Evolutionary conservation across 768 basidiomycete species (phyloP).

Genomic region (Botryobasidium botryosum): DNA sequence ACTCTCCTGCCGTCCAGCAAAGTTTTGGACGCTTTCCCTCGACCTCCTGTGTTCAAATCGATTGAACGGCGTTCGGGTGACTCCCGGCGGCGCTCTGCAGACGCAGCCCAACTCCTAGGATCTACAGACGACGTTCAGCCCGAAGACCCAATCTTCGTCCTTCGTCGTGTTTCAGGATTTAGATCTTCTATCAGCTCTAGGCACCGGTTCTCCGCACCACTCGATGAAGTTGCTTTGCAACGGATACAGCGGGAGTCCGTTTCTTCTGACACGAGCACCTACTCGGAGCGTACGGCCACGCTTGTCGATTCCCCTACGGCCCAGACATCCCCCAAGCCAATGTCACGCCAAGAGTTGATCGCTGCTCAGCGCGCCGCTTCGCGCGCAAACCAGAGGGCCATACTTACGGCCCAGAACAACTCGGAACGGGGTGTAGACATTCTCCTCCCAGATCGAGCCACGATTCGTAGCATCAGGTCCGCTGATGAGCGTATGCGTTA

Average conservation of each 20-base stretch:
- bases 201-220: constrained; percentile 52
- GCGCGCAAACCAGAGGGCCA: constrained; percentile 69
- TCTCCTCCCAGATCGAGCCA: constrained; percentile 64
- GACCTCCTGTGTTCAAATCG: constrained; percentile 53
- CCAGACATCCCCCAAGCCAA: constrained; percentile 3
- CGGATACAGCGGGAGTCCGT: constrained; percentile 44
- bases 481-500: constrained; percentile 64
- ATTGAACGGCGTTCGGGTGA: constrained; percentile 42
- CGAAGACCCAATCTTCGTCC: constrained; percentile 78
- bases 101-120: constrained; percentile 57
- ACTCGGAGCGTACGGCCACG: constrained; percentile 10
- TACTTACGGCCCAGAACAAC: constrained; percentile 69
- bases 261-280: constrained; percentile 8
- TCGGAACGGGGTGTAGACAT: constrained; percentile 79
- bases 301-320: background rate
- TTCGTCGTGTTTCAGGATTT: constrained; percentile 67
- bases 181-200: constrained; percentile 46
- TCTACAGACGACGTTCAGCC: constrained; percentile 53
- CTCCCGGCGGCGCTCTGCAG: constrained; percentile 72
- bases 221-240: constrained; percentile 71
- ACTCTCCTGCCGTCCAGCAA: constrained; percentile 65
- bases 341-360: constrained; percentile 76
- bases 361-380: constrained; percentile 79
- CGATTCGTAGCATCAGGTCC: constrained; percentile 64
- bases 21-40: constrained; percentile 66